phyloP scores from a whole-genome alignment of 768 basidiomycete genomes.

The Psilocybe azurescens region DNA sequence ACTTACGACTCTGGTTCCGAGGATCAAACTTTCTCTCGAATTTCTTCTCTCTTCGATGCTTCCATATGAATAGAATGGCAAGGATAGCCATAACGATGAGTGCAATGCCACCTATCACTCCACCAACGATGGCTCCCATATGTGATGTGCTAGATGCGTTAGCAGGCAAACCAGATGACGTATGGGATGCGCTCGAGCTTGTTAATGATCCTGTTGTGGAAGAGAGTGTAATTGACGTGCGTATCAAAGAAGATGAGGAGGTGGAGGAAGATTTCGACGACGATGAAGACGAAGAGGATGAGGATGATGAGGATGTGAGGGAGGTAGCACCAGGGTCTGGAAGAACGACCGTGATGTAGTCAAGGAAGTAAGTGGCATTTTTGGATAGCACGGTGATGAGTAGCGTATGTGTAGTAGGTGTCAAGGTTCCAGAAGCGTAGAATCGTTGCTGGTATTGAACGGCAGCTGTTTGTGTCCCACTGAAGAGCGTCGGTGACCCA shows the following conservation, averaged over 20 bases:
- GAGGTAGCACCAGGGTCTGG: not conserved
- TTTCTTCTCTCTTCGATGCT: not conserved
- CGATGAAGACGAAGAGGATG: not conserved
- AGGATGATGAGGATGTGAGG: not conserved
- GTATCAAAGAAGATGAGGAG: not conserved
- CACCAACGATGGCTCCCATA: not conserved
- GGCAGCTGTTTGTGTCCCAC: not conserved
- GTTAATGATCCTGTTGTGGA: not conserved
- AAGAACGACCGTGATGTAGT: slow-evolving; percentile 8
- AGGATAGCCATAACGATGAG: not conserved
- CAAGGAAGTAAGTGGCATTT: slow-evolving; percentile 9
- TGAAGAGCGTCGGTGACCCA: not conserved
- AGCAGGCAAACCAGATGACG: not conserved
- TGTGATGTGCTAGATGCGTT: not conserved
- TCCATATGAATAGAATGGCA: not conserved
- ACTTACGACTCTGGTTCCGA: not conserved
- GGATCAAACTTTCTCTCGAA: not conserved
- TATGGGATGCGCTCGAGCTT: not conserved
- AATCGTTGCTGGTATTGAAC: slow-evolving; percentile 7
- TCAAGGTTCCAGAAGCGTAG: slow-evolving; percentile 2
- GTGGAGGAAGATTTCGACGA: not conserved
- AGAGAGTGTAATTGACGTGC: not conserved
- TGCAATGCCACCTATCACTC: not conserved
- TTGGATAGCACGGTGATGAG: slow-evolving; percentile 4
- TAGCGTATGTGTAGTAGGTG: slow-evolving; percentile 10